Percentiles rank a stretch among this genome's conserved stretches.
Conservation (phyloP, 2,329 filamentous ascomycete species). For the Penicillium hordei region DNA sequence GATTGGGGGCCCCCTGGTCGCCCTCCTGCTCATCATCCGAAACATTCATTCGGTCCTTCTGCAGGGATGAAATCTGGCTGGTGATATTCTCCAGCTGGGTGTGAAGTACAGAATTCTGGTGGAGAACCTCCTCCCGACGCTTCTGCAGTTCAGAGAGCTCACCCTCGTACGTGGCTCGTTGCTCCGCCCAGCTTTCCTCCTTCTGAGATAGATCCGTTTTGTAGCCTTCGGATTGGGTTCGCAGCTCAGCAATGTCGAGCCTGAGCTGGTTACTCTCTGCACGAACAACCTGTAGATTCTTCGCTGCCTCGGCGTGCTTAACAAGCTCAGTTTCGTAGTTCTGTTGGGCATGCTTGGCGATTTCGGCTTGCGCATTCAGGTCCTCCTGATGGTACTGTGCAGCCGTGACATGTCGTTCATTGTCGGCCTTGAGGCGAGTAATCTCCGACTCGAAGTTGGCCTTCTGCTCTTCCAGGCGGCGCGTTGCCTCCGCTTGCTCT, state of each 20-base stretch:
- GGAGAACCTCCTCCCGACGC: conserved; percentile 77
- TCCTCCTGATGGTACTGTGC: conserved; percentile 87
- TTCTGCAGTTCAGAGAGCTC: conserved; percentile 77
- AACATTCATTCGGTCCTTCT: conserved; percentile 66
- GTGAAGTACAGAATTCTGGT: conserved; percentile 88
- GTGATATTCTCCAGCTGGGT: conserved; percentile 83
- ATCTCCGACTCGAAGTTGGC: conserved; percentile 75
- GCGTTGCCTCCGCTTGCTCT: conserved; percentile 71
- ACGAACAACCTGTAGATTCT: conserved; percentile 74
- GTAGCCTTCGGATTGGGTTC: conserved; percentile 80
- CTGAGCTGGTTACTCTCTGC: conserved; percentile 79
- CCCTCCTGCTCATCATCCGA: conserved; percentile 50
- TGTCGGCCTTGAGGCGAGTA: conserved; percentile 76
- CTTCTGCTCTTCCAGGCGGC: conserved; percentile 79
- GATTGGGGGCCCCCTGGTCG: conserved; percentile 52
- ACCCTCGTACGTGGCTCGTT: conserved; percentile 74
- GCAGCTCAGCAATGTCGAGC: conserved; percentile 71
- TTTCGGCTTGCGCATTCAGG: conserved; percentile 87
- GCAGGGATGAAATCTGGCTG: conserved; percentile 73
- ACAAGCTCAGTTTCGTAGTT: conserved; percentile 93
- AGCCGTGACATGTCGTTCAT: conserved; percentile 74
- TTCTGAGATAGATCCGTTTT: conserved; percentile 75
- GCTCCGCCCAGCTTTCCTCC: conserved; percentile 84
- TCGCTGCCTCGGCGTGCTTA: conserved; percentile 94
- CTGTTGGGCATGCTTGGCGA: conserved; percentile 87